Evolutionary conservation across 805 yeast species (phyloP), one percentile per base, ranked within the genome.

Genomic region (Pichia ethanolica): DNA sequence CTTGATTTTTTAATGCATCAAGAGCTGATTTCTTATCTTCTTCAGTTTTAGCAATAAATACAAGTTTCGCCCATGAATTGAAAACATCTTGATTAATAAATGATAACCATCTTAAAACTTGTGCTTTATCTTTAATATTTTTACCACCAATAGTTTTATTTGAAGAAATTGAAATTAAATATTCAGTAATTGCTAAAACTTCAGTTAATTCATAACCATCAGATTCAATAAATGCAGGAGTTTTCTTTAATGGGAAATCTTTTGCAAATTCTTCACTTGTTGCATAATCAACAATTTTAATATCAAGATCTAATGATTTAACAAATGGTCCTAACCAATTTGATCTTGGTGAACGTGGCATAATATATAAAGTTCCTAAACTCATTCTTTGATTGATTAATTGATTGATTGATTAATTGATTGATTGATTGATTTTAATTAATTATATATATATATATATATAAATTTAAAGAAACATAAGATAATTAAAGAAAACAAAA

Each of bases 101-200:
- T 3, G 95, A 85, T 65, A 82, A 60, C 96, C 96, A 89, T 70
- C 73, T 79, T 58, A 88, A 65, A 60, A 86, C 72, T 59, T 67
- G 68, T 50, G 85, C 86, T 61, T 77, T 72, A 59, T 86, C 88
- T 53, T 71, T 67, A 56, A 75, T 68, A 64, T 74, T 73, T 65
- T 77, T 75, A 59, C 96, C 97, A 42, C 56, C 53, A 53, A 53
- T 44, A 46, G 58, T 39, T 68, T 78, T 55, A 68, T 71, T 54
- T 4, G 34, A 81, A 36, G 69, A 69, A 34, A 67, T 60, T 7
- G 71, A 60, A 42, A 53, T 48, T 5, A 63, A 34, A 49, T 83
- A 81, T 63, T 72, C 63, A 59, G 73, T 59, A 58, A 84, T 66
- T 48, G 90, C 89, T 59, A 82, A 71, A 50, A 70, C 74, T 71